Base-by-base conservation (phyloP, 108 stramenopile species). In the Nitzschia palea region DNA sequence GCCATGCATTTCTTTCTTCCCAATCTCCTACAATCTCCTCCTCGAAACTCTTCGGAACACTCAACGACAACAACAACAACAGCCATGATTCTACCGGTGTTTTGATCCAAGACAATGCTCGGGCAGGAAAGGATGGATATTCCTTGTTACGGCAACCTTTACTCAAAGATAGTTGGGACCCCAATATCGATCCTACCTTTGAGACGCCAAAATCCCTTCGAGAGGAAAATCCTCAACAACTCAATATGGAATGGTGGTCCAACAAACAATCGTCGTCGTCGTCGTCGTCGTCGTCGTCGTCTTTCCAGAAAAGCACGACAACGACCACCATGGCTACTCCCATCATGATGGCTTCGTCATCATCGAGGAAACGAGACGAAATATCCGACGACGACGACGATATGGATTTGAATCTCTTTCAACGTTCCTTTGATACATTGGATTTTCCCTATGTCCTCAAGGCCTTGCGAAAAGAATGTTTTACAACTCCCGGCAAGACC, bases 101-200 rank as follows among this genome's bases (percentile, higher is more conserved):
- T n/a, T n/a, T n/a, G n/a, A n/a, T n/a, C 25, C n/a, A 58, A 20
- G 47, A 56, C 25, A 52, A 53, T 32, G 32, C 57, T 25, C 80
- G 82, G 17, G 91, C 91, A 17, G 91, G 91, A 35, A 65, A 72
- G 55, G 83, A 83, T 31, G 91, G 91, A 26, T 89, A 83, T 70
- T 86, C 85, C 9, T 6, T 93, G 0, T 35, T 89, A 28, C 80
- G 91, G 34, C 88, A 82, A 60, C 91, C 91, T 0, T 55, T 87
- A 6, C 73, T 67, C 17, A 51, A 53, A 34, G 57, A 64, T 12
- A 71, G 61, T n/a, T 88, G 86, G 73, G 86, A 88, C 74, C 67
- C 81, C 17, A 76, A 86, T 18, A 20, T 17, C 8, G 86, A 83
- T 68, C 88, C 88, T 1, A 73, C 59, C n/a, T 87, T 87, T 65